These are phyloP conservation scores for Fistulina hepatica DNA, from an alignment of 1,284 basidiomycete genomes.

Conservation along the genomic window DNA sequence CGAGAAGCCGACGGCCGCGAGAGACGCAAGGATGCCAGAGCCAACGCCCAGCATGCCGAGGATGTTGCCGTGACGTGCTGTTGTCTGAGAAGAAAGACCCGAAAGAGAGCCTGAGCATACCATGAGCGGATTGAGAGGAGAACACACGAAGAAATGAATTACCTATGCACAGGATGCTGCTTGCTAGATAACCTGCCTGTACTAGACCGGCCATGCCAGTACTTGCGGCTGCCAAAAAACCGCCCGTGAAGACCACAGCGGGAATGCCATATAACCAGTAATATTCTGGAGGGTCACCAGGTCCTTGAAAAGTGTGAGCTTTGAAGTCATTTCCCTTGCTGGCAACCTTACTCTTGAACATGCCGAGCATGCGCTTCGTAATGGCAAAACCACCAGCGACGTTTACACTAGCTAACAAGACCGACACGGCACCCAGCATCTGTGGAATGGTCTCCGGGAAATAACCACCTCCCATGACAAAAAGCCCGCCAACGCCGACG, in stretches of 20 bases:
- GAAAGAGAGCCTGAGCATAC: slow-evolving; percentile 51
- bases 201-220: slow-evolving; percentile 79
- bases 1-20: slow-evolving; percentile 73
- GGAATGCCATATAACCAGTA: slow-evolving; percentile 72
- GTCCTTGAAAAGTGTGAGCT: no score
- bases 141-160: slow-evolving; percentile 4
- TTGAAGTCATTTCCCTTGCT: no score
- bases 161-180: slow-evolving; percentile 76
- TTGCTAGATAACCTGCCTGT: slow-evolving; percentile 74
- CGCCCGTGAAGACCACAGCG: slow-evolving; percentile 69
- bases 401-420: slow-evolving; percentile 74
- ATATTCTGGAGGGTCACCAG: slow-evolving; percentile 78
- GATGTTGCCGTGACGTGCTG: slow-evolving; percentile 74
- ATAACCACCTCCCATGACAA: slow-evolving; percentile 80
- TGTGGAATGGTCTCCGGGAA: slow-evolving; percentile 74
- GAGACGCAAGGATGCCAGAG: slow-evolving; percentile 68
- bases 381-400: slow-evolving; percentile 78
- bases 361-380: slow-evolving; percentile 81
- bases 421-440: slow-evolving; percentile 64
- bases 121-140: slow-evolving; percentile 6
- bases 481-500: slow-evolving; percentile 77
- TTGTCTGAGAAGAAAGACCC: slow-evolving; percentile 62
- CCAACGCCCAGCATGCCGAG: slow-evolving; percentile 75
- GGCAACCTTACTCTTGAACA: slow-evolving; percentile 48
- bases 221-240: slow-evolving; percentile 67